Conservation (phyloP, 371 early-diverging fungal species). For the Syncephalastrum monosporum region DNA sequence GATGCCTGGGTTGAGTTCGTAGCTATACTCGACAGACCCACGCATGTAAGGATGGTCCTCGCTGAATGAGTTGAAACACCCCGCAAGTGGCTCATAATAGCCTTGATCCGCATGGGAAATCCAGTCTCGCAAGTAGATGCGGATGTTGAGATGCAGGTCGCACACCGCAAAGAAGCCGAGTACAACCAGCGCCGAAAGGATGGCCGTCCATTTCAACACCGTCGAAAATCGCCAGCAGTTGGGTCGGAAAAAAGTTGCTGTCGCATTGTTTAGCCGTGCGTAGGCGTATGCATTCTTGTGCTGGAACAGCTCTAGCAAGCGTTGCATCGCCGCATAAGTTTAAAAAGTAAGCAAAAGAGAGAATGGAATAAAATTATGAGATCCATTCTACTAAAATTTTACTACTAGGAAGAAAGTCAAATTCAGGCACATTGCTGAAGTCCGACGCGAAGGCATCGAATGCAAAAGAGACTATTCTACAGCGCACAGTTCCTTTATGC, state of each 20-base stretch:
- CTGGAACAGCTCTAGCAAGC: too few relatives aligned
- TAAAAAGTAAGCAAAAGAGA: too few relatives aligned
- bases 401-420: too few relatives aligned
- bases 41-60: slow-evolving; percentile 36
- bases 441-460: too few relatives aligned
- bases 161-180: slow-evolving; percentile 40
- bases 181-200: slow-evolving; percentile 15
- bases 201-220: slow-evolving; percentile 27
- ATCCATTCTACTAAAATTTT: too few relatives aligned
- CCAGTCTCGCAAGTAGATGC: slow-evolving; percentile 54
- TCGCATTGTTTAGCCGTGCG: slow-evolving; percentile 8
- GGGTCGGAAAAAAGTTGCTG: slow-evolving; percentile 26
- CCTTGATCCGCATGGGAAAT: slow-evolving; percentile 48
- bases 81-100: slow-evolving; percentile 36
- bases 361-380: too few relatives aligned
- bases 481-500: too few relatives aligned
- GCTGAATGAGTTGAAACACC: slow-evolving; percentile 44
- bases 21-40: slow-evolving; percentile 25
- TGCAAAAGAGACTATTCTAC: too few relatives aligned
- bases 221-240: slow-evolving; percentile 32
- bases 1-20: slow-evolving; percentile 48
- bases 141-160: slow-evolving; percentile 46
- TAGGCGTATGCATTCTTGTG: slow-evolving; percentile 1
- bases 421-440: too few relatives aligned
- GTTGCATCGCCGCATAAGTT: too few relatives aligned